phyloP scores from a whole-genome alignment of 2,329 filamentous ascomycete genomes.

The Colletotrichum higginsianum region DNA sequence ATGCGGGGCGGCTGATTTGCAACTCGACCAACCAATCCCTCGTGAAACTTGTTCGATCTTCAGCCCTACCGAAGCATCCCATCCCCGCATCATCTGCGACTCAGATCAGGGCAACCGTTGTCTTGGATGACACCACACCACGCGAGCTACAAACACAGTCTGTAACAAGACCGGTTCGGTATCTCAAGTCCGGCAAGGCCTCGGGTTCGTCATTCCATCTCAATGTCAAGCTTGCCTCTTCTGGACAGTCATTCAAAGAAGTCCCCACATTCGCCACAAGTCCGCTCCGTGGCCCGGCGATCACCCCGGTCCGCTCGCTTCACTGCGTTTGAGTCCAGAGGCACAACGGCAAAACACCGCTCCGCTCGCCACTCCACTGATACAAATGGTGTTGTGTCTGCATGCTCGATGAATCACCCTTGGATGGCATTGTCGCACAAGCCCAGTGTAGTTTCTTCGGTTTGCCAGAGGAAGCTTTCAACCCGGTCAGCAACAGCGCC shows the following conservation, averaged over 20 bases:
- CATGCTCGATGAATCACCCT: neutral
- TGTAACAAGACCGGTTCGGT: slow-evolving; percentile 1
- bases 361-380: slow-evolving; percentile 6
- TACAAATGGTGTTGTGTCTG: neutral
- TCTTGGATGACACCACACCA: slow-evolving; percentile 7
- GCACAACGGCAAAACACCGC: neutral
- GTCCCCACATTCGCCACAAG: neutral
- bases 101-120: slow-evolving; percentile 2
- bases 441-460: neutral
- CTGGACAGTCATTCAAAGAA: no score
- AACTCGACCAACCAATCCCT: neutral
- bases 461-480: slow-evolving; percentile 2
- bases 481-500: slow-evolving; percentile 30
- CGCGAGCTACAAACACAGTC: slow-evolving; percentile 5
- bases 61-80: slow-evolving; percentile 31
- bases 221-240: neutral
- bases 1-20: slow-evolving; percentile 27
- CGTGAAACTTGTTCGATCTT: neutral
- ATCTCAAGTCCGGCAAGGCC: neutral
- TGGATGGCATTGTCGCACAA: neutral
- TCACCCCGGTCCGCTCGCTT: neutral
- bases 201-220: neutral
- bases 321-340: neutral
- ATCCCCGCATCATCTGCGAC: slow-evolving; percentile 23
- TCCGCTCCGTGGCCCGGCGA: neutral